Percentiles rank a stretch among this genome's conserved stretches.
Conservation (phyloP, 768 basidiomycete species). For the Pisolithus sp. region DNA sequence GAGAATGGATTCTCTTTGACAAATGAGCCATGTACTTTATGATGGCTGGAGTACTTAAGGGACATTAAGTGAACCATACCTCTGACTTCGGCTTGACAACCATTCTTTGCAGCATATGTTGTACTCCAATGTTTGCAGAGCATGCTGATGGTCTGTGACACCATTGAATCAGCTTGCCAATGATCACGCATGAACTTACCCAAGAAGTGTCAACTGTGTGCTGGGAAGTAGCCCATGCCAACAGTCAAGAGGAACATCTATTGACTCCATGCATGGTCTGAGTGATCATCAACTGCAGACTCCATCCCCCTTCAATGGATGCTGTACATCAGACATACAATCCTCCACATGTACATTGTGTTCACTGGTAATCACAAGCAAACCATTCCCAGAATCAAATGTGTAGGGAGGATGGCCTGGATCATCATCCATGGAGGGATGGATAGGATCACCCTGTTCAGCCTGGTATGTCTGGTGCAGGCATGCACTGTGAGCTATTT, state of each 20-base stretch:
- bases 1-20: constrained; percentile 69
- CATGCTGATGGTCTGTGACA: too few relatives aligned
- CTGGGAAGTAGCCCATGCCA: too few relatives aligned
- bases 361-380: constrained; percentile 68
- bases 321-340: neutral
- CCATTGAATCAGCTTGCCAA: too few relatives aligned
- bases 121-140: too few relatives aligned
- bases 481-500: constrained; percentile 79
- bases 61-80: constrained; percentile 32
- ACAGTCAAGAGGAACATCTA: too few relatives aligned
- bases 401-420: constrained; percentile 73
- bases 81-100: too few relatives aligned
- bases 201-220: too few relatives aligned
- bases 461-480: constrained; percentile 56
- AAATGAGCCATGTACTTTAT: constrained; percentile 60
- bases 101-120: too few relatives aligned
- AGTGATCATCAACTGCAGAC: constrained; percentile 76
- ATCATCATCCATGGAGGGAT: constrained; percentile 14
- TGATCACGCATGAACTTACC: too few relatives aligned
- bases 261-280: constrained; percentile 75
- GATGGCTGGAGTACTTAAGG: constrained; percentile 22
- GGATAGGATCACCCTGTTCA: constrained; percentile 19
- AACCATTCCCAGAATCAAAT: constrained; percentile 69
- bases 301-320: neutral
- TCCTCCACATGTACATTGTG: constrained; percentile 41